phyloP scores from a whole-genome alignment of 2,329 filamentous ascomycete species.

The Phoma sp. region DNA sequence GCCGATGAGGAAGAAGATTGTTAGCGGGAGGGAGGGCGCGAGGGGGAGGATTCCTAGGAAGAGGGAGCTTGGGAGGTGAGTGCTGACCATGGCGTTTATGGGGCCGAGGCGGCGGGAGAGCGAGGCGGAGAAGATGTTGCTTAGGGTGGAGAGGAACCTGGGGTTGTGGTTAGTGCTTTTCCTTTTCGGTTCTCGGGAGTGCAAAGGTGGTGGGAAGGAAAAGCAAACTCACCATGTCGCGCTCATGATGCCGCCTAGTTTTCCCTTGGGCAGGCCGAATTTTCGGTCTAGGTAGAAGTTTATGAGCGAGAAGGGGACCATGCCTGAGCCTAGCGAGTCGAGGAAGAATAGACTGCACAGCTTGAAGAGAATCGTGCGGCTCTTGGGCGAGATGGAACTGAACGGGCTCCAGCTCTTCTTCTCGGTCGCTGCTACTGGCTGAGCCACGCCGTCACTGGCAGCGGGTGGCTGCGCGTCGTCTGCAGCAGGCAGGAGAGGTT shows the following conservation, averaged over 20 bases:
- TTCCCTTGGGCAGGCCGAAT: conserved; percentile 59
- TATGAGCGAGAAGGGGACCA: conserved; percentile 59
- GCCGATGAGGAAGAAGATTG: conserved; percentile 39
- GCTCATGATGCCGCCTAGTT: conserved; percentile 62
- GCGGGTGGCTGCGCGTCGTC: background rate
- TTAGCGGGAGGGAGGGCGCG: conserved; percentile 31
- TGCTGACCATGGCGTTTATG: conserved; percentile 55
- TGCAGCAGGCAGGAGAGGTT: conserved; percentile 32
- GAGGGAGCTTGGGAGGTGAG: conserved; percentile 45
- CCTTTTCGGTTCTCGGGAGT: background rate
- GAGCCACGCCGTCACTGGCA: background rate
- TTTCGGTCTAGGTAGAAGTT: conserved; percentile 66
- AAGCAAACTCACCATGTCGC: conserved; percentile 45
- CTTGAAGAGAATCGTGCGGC: conserved; percentile 61
- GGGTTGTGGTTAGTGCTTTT: background rate
- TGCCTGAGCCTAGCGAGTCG: conserved; percentile 73
- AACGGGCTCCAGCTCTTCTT: conserved; percentile 45
- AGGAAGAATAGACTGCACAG: conserved; percentile 72
- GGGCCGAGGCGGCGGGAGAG: conserved; percentile 69
- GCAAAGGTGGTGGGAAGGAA: background rate
- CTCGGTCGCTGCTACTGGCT: background rate
- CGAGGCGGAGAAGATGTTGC: conserved; percentile 41
- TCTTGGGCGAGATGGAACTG: conserved; percentile 64
- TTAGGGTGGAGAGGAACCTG: conserved; percentile 36
- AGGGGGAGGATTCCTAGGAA: conserved; percentile 41